phyloP scores from a whole-genome alignment of 164 flowering plant genomes.

The Echeveria elegans region DNA sequence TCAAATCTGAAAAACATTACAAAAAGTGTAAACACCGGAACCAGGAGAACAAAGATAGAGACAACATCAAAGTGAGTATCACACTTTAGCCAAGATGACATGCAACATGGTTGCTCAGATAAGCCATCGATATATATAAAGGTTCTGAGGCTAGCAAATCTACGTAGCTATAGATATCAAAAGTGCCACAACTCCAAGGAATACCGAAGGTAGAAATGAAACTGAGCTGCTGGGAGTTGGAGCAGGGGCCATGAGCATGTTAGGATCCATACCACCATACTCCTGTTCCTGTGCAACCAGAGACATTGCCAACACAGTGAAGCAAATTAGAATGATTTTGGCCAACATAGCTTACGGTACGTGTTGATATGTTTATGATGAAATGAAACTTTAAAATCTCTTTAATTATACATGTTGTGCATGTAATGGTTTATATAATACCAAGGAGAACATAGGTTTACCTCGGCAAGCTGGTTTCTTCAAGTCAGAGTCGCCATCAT shows the following conservation, averaged over 20 bases:
- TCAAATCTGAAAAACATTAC: not conserved
- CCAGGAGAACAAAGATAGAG: too few relatives aligned
- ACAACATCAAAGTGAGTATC: too few relatives aligned
- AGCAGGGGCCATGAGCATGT: constrained; percentile 1
- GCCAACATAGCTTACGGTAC: not conserved
- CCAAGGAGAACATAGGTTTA: not conserved
- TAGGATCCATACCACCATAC: not conserved
- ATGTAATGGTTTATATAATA: not conserved
- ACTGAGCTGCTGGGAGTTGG: not conserved
- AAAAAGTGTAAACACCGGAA: not conserved
- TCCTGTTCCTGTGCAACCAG: constrained; percentile 7
- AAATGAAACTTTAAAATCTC: not conserved
- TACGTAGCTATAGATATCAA: not conserved
- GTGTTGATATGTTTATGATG: not conserved
- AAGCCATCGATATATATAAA: not conserved
- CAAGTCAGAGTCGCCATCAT: not conserved
- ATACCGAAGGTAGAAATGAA: not conserved
- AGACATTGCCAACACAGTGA: not conserved
- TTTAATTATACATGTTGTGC: not conserved
- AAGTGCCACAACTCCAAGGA: not conserved
- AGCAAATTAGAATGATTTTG: not conserved
- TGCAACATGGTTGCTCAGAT: not conserved
- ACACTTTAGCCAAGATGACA: too few relatives aligned
- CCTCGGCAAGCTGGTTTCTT: not conserved
- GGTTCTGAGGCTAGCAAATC: not conserved